phyloP scores from a whole-genome alignment of 148 eudicot genomes.

The Heliamphora exappendiculata region DNA sequence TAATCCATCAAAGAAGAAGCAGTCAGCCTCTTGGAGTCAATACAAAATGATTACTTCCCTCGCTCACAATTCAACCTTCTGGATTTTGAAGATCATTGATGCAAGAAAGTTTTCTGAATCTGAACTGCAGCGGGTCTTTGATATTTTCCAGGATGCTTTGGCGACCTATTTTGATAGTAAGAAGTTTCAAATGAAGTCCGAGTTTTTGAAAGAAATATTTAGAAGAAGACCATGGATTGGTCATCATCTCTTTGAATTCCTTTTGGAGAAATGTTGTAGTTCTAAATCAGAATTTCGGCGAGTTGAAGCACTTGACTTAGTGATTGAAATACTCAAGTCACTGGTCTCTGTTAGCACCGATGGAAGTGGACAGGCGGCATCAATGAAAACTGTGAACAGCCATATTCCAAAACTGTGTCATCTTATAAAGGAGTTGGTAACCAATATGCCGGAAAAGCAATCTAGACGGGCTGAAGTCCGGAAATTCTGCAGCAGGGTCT shows the following conservation, averaged over 20 bases:
- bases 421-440: conserved; percentile 48
- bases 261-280: conserved; percentile 51
- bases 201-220: conserved; percentile 69
- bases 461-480: conserved; percentile 69
- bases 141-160: conserved; percentile 45
- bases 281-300: conserved; percentile 61
- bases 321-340: conserved; percentile 46
- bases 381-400: conserved; percentile 36
- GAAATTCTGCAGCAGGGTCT: conserved; percentile 55
- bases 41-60: conserved; percentile 65
- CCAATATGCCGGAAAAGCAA: conserved; percentile 77
- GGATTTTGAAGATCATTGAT: conserved; percentile 86
- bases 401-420: conserved; percentile 42
- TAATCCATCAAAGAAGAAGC: conserved; percentile 59
- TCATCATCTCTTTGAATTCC: conserved; percentile 50
- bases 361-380: conserved; percentile 23
- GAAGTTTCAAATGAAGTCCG: conserved; percentile 66
- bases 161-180: conserved; percentile 60
- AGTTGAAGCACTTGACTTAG: conserved; percentile 74
- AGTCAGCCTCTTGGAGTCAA: conserved; percentile 48
- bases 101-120: conserved; percentile 47
- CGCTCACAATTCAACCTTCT: conserved; percentile 67
- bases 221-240: conserved; percentile 85
- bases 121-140: conserved; percentile 44
- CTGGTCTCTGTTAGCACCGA: conserved; percentile 24